Evolutionary conservation across 179 eudicot genomes (phyloP), one percentile per base, ranked within the genome.

Genomic region (Kewa caespitosa): DNA sequence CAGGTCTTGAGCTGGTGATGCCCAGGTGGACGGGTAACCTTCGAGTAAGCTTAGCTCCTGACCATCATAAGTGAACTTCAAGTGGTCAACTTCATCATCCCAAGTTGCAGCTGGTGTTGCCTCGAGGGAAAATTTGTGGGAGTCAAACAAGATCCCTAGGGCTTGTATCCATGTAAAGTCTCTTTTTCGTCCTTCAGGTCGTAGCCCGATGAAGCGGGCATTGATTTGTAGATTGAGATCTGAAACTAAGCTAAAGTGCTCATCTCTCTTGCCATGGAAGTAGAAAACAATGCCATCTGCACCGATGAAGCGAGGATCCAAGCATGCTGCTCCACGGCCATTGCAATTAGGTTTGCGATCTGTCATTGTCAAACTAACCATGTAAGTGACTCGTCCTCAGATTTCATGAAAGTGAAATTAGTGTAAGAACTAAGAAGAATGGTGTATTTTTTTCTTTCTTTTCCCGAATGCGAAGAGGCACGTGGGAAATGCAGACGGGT

Each of bases 131-230:
- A 89, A 76, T 14, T 68, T 75, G 83, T 89, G 90, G 18, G 85
- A 69, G 48, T 76, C 78, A 27, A 86, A 87, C 61, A 82, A 74
- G 81, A 90, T 38, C 34, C 89, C 90, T 0, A 92, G 78, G 72
- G 95, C 92, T 81, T 92, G 90, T 76, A 89, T 84, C 93, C 95
- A 89, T 8, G 92, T 92, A 81, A 68, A 87, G 83, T 90, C 93
- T 27, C 90, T 66, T 3, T 77, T 37, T 74, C 92, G 59, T 10
- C 89, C 88, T 3, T 79, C 77, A 15, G 94, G 92, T 70, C 91
- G 78, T 8, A 81, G 76, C 43, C 97, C 95, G 11, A 90, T 87
- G 88, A 90, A 90, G 33, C 77, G 88, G 8, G 88, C 95, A 48
- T 89, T 90, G 80, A 90, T 84, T 74, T 90, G 91, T 73, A 92